Evolutionary conservation across 768 basidiomycete genomes (phyloP).

Genomic region (Rhodosporidiobolus odoratus): DNA sequence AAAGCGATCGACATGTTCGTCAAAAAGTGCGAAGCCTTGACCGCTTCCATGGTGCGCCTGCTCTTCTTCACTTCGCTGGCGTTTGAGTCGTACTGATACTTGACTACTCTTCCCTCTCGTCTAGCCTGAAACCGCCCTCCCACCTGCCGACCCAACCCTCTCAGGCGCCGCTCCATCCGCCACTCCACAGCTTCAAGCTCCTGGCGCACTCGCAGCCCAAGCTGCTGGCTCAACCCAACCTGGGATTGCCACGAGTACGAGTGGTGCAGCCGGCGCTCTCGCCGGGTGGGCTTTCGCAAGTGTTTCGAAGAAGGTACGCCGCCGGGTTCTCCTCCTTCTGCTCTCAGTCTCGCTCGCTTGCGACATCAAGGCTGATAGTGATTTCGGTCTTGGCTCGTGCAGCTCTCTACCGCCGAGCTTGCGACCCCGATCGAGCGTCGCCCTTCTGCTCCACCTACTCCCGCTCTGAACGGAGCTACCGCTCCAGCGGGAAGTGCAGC

Average conservation of each 20-base stretch:
- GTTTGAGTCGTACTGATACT: neutral
- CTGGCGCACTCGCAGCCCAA: constrained; percentile 34
- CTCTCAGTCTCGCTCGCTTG: neutral
- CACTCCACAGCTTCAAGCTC: constrained; percentile 41
- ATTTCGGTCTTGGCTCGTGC: constrained; percentile 8
- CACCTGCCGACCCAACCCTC: constrained; percentile 40
- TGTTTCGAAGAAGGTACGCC: constrained; percentile 67
- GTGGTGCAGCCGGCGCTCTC: constrained; percentile 82
- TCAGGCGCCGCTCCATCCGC: neutral
- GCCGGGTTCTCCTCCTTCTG: neutral
- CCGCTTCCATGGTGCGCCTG: constrained; percentile 67
- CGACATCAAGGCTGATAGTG: neutral
- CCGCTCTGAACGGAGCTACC: constrained; percentile 47
- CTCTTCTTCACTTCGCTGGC: neutral
- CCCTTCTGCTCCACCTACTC: constrained; percentile 41
- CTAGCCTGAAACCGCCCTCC: constrained; percentile 58
- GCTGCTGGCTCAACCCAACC: constrained; percentile 44
- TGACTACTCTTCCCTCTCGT: neutral
- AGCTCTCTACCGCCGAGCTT: constrained; percentile 69
- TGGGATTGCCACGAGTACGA: constrained; percentile 71
- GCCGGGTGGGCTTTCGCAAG: constrained; percentile 97
- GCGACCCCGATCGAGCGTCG: constrained; percentile 51
- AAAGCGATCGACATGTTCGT: constrained; percentile 84
- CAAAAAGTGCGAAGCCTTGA: constrained; percentile 72
- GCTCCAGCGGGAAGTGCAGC: constrained; percentile 52